Conservation (phyloP, 306 rosid species). For the Alnus rubra region DNA sequence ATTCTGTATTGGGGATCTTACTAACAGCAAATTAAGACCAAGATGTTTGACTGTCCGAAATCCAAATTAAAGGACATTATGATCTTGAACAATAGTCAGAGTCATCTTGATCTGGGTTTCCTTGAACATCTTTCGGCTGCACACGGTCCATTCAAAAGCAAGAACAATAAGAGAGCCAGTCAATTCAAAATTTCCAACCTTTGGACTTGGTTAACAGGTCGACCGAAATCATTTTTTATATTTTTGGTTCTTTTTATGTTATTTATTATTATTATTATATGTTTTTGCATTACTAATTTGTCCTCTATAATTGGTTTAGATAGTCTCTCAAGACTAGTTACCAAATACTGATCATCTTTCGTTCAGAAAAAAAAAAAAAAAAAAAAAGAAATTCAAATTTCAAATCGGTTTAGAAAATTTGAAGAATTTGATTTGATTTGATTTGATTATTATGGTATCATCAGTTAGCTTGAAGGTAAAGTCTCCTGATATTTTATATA, state of each 20-base stretch:
- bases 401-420: too few species aligned
- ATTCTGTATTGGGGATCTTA: not conserved
- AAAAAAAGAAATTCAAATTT: too few species aligned
- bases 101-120: slow-evolving; percentile 11
- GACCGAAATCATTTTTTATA: not conserved
- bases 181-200: slow-evolving; percentile 21
- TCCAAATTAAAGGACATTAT: not conserved
- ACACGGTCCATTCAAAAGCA: slow-evolving; percentile 23
- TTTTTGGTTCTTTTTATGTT: not conserved
- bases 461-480: too few species aligned
- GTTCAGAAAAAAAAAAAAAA: too few species aligned
- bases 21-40: not conserved
- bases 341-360: not conserved
- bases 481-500: too few species aligned
- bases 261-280: not conserved
- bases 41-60: not conserved
- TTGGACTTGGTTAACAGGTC: not conserved
- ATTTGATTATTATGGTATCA: too few species aligned
- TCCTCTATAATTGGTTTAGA: not conserved
- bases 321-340: not conserved
- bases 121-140: slow-evolving; percentile 5
- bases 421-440: too few species aligned
- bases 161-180: not conserved
- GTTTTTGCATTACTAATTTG: not conserved
- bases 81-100: not conserved